These are phyloP conservation scores for Neoboletus subvelutipes DNA, from an alignment of 768 basidiomycete species.

Conservation along the genomic window DNA sequence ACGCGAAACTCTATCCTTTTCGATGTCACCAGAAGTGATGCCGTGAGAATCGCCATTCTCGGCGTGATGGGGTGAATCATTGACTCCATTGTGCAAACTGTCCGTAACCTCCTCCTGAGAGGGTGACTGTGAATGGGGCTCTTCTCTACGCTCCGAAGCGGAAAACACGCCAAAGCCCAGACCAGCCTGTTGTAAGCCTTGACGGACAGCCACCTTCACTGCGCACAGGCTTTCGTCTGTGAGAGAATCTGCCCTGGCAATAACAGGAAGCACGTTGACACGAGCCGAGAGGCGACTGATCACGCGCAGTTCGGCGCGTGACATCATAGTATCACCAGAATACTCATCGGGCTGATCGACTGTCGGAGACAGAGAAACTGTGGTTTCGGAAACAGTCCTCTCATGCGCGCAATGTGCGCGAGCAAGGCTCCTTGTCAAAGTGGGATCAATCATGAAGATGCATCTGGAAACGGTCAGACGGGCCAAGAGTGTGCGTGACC, in stretches of 20 bases:
- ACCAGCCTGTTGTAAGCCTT: slow-evolving; percentile 61
- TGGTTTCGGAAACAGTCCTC: slow-evolving; percentile 66
- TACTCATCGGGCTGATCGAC: slow-evolving; percentile 50
- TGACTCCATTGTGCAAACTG: slow-evolving; percentile 28
- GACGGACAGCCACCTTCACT: slow-evolving; percentile 72
- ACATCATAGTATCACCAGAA: slow-evolving; percentile 58
- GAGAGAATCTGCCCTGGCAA: slow-evolving; percentile 78
- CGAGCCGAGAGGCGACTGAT: slow-evolving; percentile 73
- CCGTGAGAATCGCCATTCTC: slow-evolving; percentile 23
- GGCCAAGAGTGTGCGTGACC: background rate
- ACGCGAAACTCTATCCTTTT: slow-evolving; percentile 59
- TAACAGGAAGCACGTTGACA: slow-evolving; percentile 78
- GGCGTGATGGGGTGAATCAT: slow-evolving; percentile 32
- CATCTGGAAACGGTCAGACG: slow-evolving; percentile 47
- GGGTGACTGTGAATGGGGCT: slow-evolving; percentile 8
- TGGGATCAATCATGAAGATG: slow-evolving; percentile 84
- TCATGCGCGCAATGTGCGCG: slow-evolving; percentile 48
- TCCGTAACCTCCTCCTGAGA: slow-evolving; percentile 16
- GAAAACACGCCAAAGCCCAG: slow-evolving; percentile 80
- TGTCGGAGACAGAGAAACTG: slow-evolving; percentile 50
- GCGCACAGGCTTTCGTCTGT: slow-evolving; percentile 73
- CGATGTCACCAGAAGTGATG: slow-evolving; percentile 43
- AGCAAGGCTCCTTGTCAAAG: slow-evolving; percentile 55
- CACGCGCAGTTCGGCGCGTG: slow-evolving; percentile 75
- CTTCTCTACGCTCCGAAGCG: slow-evolving; percentile 34